phyloP scores from a whole-genome alignment of 345 rosid genomes.

The Boechera stricta region DNA sequence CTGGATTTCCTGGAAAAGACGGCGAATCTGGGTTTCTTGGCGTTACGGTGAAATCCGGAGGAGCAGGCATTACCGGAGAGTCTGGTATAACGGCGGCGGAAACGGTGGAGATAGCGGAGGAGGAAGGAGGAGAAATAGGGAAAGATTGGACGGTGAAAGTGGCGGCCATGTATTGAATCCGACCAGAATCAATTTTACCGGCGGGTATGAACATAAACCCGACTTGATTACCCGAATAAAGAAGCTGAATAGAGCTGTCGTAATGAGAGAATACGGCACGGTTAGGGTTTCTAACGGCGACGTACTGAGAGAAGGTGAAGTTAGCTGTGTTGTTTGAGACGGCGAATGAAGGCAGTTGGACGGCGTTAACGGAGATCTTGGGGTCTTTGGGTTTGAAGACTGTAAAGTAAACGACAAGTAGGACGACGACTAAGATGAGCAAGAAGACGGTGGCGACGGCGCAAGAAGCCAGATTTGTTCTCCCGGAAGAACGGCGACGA shows the following conservation, averaged over 20 bases:
- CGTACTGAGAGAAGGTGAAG: slow-evolving; percentile 92
- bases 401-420: slow-evolving; percentile 87
- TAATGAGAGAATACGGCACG: slow-evolving; percentile 86
- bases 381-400: slow-evolving; percentile 91
- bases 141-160: slow-evolving; percentile 86
- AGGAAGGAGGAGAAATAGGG: slow-evolving; percentile 54
- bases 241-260: slow-evolving; percentile 91
- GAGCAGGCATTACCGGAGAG: slow-evolving; percentile 23
- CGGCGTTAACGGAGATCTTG: slow-evolving; percentile 80
- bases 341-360: slow-evolving; percentile 95
- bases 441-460: slow-evolving; percentile 88
- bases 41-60: slow-evolving; percentile 38
- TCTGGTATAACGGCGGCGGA: slow-evolving; percentile 46
- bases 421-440: slow-evolving; percentile 61
- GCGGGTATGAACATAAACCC: slow-evolving; percentile 99
- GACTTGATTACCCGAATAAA: slow-evolving; percentile 82
- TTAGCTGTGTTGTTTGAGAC: slow-evolving; percentile 79
- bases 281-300: slow-evolving; percentile 86
- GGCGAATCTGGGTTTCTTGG: slow-evolving; percentile 37
- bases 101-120: slow-evolving; percentile 42
- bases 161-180: slow-evolving; percentile 92
- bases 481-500: slow-evolving; percentile 51
- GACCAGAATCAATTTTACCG: slow-evolving; percentile 79
- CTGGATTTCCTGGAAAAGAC: slow-evolving; percentile 23
- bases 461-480: slow-evolving; percentile 93